phyloP scores from a whole-genome alignment of 306 rosid species.

The Aeschynomene evenia region DNA sequence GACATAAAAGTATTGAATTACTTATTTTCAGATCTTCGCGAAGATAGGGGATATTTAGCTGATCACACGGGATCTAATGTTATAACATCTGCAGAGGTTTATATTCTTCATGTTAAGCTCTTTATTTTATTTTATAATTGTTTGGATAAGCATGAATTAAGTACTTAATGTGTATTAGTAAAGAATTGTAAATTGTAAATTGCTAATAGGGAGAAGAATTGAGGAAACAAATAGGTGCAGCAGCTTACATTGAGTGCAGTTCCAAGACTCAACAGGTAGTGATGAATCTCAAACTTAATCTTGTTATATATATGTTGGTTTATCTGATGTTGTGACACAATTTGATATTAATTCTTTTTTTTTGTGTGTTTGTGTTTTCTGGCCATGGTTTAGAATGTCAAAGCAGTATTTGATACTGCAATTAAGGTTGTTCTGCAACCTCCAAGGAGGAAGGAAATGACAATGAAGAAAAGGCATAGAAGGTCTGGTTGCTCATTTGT shows the following conservation, averaged over 20 bases:
- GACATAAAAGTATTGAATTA: constrained; percentile 21
- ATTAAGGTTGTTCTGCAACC: constrained; percentile 99
- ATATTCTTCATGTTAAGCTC: neutral
- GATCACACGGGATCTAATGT: constrained; percentile 83
- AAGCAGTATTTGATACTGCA: constrained; percentile 92
- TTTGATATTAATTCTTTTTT: constrained; percentile 24
- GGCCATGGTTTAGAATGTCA: constrained; percentile 71
- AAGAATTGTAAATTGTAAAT: constrained; percentile 6
- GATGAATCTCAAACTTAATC: neutral
- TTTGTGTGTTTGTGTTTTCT: too few relatives aligned
- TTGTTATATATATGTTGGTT: neutral
- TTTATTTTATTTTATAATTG: neutral
- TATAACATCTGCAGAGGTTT: constrained; percentile 78
- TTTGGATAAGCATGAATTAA: neutral
- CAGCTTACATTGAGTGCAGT: constrained; percentile 95
- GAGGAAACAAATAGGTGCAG: constrained; percentile 96
- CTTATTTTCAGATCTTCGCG: constrained; percentile 77
- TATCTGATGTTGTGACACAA: constrained; percentile 3
- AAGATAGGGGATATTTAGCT: constrained; percentile 60
- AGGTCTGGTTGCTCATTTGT: constrained; percentile 75
- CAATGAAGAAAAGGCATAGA: constrained; percentile 66
- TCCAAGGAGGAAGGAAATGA: constrained; percentile 82
- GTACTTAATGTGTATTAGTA: neutral
- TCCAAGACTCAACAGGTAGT: constrained; percentile 96
- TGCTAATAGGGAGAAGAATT: constrained; percentile 85